Evolutionary conservation across 345 rosid genomes (phyloP).

Genomic region (Orychophragmus violaceus): DNA sequence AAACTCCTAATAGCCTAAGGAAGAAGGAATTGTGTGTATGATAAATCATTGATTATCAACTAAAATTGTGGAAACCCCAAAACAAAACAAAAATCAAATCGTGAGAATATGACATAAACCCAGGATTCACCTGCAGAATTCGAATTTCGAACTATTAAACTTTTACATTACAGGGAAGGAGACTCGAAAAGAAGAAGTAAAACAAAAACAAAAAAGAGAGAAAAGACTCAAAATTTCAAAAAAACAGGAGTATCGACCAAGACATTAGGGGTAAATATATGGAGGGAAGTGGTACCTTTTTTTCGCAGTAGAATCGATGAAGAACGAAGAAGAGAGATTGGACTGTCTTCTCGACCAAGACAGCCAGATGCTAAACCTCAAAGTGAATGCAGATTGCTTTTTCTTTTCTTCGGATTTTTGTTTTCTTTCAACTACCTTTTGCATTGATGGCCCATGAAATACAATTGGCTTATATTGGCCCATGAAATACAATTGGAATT

Average conservation of each 20-base stretch:
- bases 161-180: not conserved
- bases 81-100: not conserved
- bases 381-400: not conserved
- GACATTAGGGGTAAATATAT: not conserved
- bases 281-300: not conserved
- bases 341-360: slow-evolving; percentile 25
- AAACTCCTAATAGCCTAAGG: not conserved
- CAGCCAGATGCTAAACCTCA: slow-evolving; percentile 10
- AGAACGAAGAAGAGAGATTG: not conserved
- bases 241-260: not conserved
- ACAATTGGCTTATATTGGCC: too few relatives aligned
- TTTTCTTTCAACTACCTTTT: too few relatives aligned
- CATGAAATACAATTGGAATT: too few relatives aligned
- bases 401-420: too few relatives aligned
- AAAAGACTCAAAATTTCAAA: not conserved
- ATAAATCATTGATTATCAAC: not conserved
- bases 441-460: too few relatives aligned
- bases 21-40: too few relatives aligned
- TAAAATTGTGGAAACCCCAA: too few relatives aligned
- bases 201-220: not conserved
- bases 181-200: too few relatives aligned
- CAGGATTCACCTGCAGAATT: not conserved
- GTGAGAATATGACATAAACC: not conserved
- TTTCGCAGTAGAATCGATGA: not conserved
- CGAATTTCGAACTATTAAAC: not conserved